Evolutionary conservation across 371 early-diverging fungal species (phyloP).

Genomic region (Parasitella parasitica): DNA sequence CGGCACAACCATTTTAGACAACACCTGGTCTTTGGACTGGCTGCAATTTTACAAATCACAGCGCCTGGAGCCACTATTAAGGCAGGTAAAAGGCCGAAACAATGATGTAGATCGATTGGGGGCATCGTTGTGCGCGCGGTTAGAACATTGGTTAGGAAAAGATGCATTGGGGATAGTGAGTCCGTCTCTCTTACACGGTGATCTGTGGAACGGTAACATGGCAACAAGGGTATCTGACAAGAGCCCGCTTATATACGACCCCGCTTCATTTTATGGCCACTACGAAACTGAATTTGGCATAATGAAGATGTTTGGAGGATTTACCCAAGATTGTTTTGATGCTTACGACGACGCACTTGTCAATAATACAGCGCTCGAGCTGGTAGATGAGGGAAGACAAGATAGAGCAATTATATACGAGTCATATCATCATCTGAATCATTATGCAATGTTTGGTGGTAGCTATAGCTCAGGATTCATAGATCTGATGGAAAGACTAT

Average conservation of each 20-base stretch:
- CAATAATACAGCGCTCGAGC: not conserved
- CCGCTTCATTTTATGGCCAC: slow-evolving; percentile 35
- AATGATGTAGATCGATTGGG: slow-evolving; percentile 11
- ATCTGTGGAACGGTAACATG: slow-evolving; percentile 42
- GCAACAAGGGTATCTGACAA: slow-evolving; percentile 1
- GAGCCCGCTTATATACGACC: slow-evolving; percentile 33
- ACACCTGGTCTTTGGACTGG: slow-evolving; percentile 29
- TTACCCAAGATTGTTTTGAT: slow-evolving; percentile 12
- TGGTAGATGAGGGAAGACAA: slow-evolving; percentile 2
- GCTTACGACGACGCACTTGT: slow-evolving; percentile 8
- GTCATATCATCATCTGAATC: slow-evolving; percentile 39
- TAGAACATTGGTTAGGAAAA: slow-evolving; percentile 18
- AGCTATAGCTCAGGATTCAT: slow-evolving; percentile 23
- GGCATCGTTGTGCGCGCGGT: not conserved
- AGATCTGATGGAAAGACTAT: slow-evolving; percentile 19
- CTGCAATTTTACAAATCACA: slow-evolving; percentile 24
- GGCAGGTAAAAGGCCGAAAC: slow-evolving; percentile 7
- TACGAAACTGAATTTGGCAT: slow-evolving; percentile 37
- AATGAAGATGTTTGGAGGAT: slow-evolving; percentile 41
- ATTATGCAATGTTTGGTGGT: slow-evolving; percentile 39
- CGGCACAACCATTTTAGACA: slow-evolving; percentile 32
- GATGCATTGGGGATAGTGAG: not conserved
- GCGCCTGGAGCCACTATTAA: slow-evolving; percentile 22
- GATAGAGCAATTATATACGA: slow-evolving; percentile 27
- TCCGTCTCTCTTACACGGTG: slow-evolving; percentile 30